phyloP scores from a whole-genome alignment of 2,329 filamentous ascomycete genomes.

The Akanthomyces lecanii region DNA sequence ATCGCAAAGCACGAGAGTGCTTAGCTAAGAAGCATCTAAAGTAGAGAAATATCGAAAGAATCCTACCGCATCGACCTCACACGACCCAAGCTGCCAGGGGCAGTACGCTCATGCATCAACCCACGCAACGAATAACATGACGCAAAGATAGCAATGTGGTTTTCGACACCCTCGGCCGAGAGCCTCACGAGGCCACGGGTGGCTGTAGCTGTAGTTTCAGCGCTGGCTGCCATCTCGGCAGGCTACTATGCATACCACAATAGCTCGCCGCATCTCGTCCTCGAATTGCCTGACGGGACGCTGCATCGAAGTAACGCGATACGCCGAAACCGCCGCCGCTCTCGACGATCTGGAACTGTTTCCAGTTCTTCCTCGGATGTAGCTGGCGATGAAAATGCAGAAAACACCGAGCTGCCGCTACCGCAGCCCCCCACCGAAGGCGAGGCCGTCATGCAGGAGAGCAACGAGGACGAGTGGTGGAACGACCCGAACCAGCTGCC shows the following conservation, averaged over 20 bases:
- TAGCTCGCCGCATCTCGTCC: constrained; percentile 26
- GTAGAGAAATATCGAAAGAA: neutral
- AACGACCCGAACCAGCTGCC: constrained; percentile 41
- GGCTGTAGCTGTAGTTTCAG: constrained; percentile 52
- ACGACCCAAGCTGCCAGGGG: constrained; percentile 6
- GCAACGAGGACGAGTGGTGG: constrained; percentile 49
- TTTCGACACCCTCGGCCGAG: constrained; percentile 47
- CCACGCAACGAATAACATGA: constrained; percentile 27
- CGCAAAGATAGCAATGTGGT: constrained; percentile 41
- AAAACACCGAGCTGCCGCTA: constrained; percentile 26
- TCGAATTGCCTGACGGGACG: constrained; percentile 24
- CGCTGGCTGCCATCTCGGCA: constrained; percentile 52
- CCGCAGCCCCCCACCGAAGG: constrained; percentile 27
- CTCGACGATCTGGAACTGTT: constrained; percentile 33
- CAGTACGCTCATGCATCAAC: neutral
- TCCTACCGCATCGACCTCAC: neutral
- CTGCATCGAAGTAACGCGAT: constrained; percentile 66
- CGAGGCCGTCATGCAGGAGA: constrained; percentile 34
- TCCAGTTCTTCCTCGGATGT: constrained; percentile 40
- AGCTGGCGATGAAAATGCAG: constrained; percentile 43
- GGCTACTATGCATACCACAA: constrained; percentile 55
- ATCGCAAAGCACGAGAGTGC: too few species aligned
- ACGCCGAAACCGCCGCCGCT: constrained; percentile 43
- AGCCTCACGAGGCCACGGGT: constrained; percentile 52
- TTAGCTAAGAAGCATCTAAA: neutral